Evolutionary conservation across 163 green algal species (phyloP).

Genomic region (Botryococcus braunii): DNA sequence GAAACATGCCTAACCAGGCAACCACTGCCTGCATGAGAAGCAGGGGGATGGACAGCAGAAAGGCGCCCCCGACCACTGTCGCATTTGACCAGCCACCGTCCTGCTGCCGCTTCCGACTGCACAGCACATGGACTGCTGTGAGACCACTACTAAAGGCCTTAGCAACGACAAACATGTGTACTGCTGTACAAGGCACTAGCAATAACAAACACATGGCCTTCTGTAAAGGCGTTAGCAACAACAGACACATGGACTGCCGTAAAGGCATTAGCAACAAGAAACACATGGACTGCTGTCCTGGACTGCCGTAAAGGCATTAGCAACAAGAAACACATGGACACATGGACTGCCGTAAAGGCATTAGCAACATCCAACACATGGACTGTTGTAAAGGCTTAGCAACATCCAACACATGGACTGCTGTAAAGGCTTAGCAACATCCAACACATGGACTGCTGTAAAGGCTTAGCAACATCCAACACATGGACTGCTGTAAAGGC

Average conservation of each 20-base stretch:
- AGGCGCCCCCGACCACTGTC: not conserved
- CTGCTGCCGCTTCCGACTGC: not conserved
- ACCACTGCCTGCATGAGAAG: not conserved
- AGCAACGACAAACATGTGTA: not conserved
- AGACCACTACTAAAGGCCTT: not conserved
- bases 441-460: not conserved
- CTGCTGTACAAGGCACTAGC: too few relatives aligned
- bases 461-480: not conserved
- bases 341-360: not conserved
- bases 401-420: not conserved
- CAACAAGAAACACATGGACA: not conserved
- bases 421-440: too few relatives aligned
- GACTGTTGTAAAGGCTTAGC: too few relatives aligned
- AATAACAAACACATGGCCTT: not conserved
- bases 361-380: not conserved
- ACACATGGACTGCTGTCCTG: not conserved
- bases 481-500: too few relatives aligned
- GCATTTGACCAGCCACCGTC: not conserved
- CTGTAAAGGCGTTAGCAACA: not conserved
- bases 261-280: not conserved
- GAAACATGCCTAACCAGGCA: slow-evolving; percentile 5
- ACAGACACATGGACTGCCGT: not conserved
- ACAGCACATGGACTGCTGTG: not conserved
- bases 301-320: not conserved
- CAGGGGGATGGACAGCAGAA: not conserved